A percentile compares a stretch with the other conserved stretches of the same genome.
phyloP scores from a whole-genome alignment of 805 yeast species.

The Kuraishia cidri region DNA sequence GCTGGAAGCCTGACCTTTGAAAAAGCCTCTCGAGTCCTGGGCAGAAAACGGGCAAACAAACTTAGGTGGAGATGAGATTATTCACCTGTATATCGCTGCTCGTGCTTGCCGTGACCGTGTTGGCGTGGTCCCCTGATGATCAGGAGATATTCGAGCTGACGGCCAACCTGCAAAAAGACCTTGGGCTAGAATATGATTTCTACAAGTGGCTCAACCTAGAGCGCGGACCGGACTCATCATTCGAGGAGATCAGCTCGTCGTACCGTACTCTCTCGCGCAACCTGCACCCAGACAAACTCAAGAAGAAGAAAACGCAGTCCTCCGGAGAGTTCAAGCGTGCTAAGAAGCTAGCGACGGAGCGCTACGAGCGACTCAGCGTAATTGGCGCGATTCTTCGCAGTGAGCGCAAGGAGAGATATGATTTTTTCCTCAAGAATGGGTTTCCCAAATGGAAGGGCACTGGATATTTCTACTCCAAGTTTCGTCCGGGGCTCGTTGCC shows the following conservation, averaged over 20 bases:
- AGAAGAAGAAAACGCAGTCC: slow-evolving; percentile 23
- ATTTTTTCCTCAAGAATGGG: slow-evolving; percentile 73
- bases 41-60: too few relatives aligned
- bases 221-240: slow-evolving; percentile 28
- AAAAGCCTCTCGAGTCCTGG: too few relatives aligned
- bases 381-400: slow-evolving; percentile 68
- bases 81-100: too few relatives aligned
- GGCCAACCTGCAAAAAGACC: slow-evolving; percentile 50
- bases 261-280: slow-evolving; percentile 63
- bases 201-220: slow-evolving; percentile 57
- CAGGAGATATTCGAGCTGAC: slow-evolving; percentile 72
- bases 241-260: slow-evolving; percentile 51
- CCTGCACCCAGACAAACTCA: slow-evolving; percentile 81
- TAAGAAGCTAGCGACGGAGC: slow-evolving; percentile 47
- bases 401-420: slow-evolving; percentile 64
- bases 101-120: too few relatives aligned
- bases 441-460: slow-evolving; percentile 78
- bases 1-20: too few relatives aligned
- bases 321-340: slow-evolving; percentile 14
- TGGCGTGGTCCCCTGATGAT: slow-evolving; percentile 41
- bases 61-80: too few relatives aligned
- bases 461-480: slow-evolving; percentile 56
- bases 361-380: slow-evolving; percentile 70
- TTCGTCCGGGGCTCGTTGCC: slow-evolving; percentile 54
- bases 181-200: slow-evolving; percentile 53